These are phyloP conservation scores for Phytophthora sansomeana DNA, from an alignment of 352 stramenopile genomes.

Conservation along the genomic window DNA sequence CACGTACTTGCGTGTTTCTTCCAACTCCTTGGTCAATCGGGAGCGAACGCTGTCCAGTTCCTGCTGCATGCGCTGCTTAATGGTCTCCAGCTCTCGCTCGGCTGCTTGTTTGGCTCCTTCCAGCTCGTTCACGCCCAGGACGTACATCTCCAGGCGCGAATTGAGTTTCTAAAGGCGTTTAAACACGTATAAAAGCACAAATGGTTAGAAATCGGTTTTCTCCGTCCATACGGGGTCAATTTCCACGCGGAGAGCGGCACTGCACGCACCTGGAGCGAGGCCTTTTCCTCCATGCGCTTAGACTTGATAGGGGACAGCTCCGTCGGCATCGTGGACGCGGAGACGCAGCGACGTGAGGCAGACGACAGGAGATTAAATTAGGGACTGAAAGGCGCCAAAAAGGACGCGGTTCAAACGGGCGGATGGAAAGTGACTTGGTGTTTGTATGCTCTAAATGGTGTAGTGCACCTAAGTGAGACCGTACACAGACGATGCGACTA, in stretches of 20 bases:
- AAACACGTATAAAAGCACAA: slow-evolving; percentile 13
- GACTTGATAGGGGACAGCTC: slow-evolving; percentile 85
- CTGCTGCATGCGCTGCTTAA: slow-evolving; percentile 81
- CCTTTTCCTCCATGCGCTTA: slow-evolving; percentile 86
- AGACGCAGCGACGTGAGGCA: not conserved
- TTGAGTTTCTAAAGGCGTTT: slow-evolving; percentile 66
- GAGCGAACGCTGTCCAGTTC: slow-evolving; percentile 71
- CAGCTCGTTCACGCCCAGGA: slow-evolving; percentile 86
- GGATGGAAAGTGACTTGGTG: slow-evolving; percentile 9
- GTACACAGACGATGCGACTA: slow-evolving; percentile 2
- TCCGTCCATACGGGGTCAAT: slow-evolving; percentile 10
- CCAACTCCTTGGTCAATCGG: slow-evolving; percentile 72
- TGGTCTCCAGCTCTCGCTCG: slow-evolving; percentile 82
- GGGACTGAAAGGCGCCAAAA: slow-evolving; percentile 21
- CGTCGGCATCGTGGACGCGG: slow-evolving; percentile 46
- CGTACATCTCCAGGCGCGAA: slow-evolving; percentile 83
- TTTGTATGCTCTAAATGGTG: slow-evolving; percentile 2
- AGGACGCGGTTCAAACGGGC: slow-evolving; percentile 31
- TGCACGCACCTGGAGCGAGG: slow-evolving; percentile 70
- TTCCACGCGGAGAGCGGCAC: not conserved
- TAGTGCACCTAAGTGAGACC: slow-evolving; percentile 23
- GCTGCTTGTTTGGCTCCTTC: slow-evolving; percentile 76
- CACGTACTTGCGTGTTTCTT: slow-evolving; percentile 76
- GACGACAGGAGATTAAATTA: not conserved
- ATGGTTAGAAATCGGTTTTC: not conserved